phyloP scores from a whole-genome alignment of 345 rosid species.

The Heritiera littoralis region DNA sequence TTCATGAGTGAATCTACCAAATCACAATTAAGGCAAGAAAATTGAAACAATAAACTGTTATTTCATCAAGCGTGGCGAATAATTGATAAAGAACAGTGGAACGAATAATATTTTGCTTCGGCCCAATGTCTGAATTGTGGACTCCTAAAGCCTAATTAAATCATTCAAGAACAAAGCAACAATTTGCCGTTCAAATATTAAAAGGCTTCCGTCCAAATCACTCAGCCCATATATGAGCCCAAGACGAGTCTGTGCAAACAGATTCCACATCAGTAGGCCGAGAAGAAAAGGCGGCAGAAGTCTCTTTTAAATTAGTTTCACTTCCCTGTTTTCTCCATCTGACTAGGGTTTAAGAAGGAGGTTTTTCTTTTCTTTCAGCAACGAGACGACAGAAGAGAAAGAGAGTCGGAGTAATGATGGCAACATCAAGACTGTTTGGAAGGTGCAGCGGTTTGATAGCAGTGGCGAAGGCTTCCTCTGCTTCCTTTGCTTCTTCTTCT shows the following conservation, averaged over 20 bases:
- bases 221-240: not conserved
- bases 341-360: not conserved
- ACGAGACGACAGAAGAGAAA: not conserved
- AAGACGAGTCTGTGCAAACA: not conserved
- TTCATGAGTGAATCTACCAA: not conserved
- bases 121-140: not conserved
- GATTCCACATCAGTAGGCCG: not conserved
- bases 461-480: constrained; percentile 31
- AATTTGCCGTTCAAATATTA: not conserved
- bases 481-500: constrained; percentile 29
- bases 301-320: too few species aligned
- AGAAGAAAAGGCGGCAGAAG: not conserved
- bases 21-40: not conserved
- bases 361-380: not conserved
- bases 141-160: too few species aligned
- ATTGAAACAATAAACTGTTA: not conserved
- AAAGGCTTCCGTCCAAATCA: not conserved
- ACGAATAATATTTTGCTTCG: not conserved
- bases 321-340: not conserved
- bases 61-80: too few species aligned
- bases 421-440: constrained; percentile 52
- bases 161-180: too few species aligned
- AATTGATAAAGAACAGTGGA: too few species aligned
- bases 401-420: not conserved
- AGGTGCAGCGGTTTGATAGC: constrained; percentile 51